Evolutionary conservation across 768 basidiomycete genomes (phyloP).

Genomic region (Boletus barrowsii): DNA sequence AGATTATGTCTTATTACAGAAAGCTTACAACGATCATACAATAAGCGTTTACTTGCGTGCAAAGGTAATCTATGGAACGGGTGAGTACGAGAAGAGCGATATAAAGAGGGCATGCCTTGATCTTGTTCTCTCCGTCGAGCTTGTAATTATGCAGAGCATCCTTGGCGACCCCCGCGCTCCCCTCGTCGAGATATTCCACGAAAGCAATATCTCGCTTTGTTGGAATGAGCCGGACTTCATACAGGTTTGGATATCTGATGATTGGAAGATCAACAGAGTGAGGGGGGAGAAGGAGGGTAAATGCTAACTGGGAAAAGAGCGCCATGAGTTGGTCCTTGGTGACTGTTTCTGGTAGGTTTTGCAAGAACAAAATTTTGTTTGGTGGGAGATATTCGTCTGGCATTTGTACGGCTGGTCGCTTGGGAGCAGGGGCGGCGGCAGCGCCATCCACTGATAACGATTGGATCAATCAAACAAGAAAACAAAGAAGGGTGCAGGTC

Average conservation of each 20-base stretch:
- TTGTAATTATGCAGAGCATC: constrained; percentile 98
- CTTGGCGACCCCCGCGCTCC: constrained; percentile 85
- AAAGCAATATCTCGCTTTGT: constrained; percentile 98
- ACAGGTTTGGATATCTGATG: constrained; percentile 82
- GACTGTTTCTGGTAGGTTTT: constrained; percentile 91
- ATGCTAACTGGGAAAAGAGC: constrained; percentile 83
- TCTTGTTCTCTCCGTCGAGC: constrained; percentile 96
- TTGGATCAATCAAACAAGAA: constrained; percentile 1
- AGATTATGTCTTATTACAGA: constrained; percentile 31
- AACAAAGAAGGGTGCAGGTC: neutral
- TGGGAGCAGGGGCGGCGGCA: constrained; percentile 60
- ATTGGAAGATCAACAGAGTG: constrained; percentile 1
- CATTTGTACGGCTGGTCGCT: constrained; percentile 89
- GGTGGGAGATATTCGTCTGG: constrained; percentile 99
- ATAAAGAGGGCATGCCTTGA: constrained; percentile 62
- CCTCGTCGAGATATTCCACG: constrained; percentile 96
- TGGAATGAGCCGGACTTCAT: constrained; percentile 98
- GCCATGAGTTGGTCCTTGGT: constrained; percentile 90
- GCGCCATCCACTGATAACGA: constrained; percentile 60
- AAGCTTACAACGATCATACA: constrained; percentile 27
- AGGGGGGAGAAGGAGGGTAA: neutral
- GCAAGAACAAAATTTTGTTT: constrained; percentile 98
- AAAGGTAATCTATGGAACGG: constrained; percentile 57
- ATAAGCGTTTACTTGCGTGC: constrained; percentile 58
- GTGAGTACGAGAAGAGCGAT: constrained; percentile 3